phyloP scores from a whole-genome alignment of 2,329 filamentous ascomycete species.

The Sporothrix pallida region DNA sequence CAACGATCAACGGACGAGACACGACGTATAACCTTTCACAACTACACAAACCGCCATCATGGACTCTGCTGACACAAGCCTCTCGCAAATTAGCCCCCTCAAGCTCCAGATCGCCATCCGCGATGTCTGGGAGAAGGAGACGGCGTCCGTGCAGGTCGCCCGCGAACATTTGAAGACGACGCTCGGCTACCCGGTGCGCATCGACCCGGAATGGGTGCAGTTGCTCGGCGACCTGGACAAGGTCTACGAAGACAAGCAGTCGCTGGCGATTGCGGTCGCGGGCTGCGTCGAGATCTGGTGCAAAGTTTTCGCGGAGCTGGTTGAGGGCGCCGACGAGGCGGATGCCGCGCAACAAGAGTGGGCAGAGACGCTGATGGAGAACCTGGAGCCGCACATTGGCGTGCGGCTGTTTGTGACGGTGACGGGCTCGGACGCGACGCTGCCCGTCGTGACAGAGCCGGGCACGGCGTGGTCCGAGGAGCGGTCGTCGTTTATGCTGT shows the following conservation, averaged over 20 bases:
- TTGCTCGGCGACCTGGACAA: conserved; percentile 48
- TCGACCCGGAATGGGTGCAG: conserved; percentile 53
- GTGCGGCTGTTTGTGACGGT: conserved; percentile 48
- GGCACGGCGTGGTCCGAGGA: conserved; percentile 48
- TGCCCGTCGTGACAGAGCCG: conserved; percentile 27
- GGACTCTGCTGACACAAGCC: background rate
- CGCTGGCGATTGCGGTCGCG: conserved; percentile 49
- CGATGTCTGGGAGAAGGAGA: conserved; percentile 50
- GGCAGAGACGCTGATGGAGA: conserved; percentile 52
- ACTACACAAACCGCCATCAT: background rate
- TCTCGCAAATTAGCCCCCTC: conserved; percentile 46
- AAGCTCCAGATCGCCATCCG: conserved; percentile 52
- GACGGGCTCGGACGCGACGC: conserved; percentile 36
- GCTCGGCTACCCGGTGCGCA: conserved; percentile 49
- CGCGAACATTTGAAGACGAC: conserved; percentile 44
- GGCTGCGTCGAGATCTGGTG: conserved; percentile 50
- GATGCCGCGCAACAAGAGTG: conserved; percentile 51
- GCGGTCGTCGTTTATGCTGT: conserved; percentile 49
- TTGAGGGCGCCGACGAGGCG: conserved; percentile 38
- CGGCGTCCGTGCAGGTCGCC: conserved; percentile 45
- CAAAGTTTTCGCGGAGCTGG: conserved; percentile 48
- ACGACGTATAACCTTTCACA: background rate
- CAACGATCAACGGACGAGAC: background rate
- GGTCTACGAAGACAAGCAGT: conserved; percentile 50
- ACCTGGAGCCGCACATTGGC: conserved; percentile 38